Percentiles rank a stretch among this genome's conserved stretches.
Conservation (phyloP, 768 basidiomycete species). For the Phanerodontia chrysosporium region DNA sequence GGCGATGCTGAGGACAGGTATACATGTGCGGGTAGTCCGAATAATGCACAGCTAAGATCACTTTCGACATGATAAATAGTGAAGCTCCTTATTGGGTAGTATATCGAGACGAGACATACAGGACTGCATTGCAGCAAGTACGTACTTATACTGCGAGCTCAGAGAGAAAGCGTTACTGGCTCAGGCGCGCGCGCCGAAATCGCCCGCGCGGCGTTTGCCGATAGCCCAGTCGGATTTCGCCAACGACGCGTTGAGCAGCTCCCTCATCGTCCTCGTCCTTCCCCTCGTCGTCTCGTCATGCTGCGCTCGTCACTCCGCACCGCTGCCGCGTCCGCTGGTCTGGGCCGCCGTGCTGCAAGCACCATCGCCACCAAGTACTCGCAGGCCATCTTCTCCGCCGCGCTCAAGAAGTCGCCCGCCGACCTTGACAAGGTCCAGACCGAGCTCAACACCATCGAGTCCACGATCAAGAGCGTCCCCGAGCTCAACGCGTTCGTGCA, state of each 20-base stretch:
- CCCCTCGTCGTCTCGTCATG: constrained; percentile 36
- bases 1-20: background rate
- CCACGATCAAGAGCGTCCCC: constrained; percentile 61
- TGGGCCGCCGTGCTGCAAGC: constrained; percentile 71
- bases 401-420: constrained; percentile 78
- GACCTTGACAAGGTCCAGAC: constrained; percentile 81
- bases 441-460: constrained; percentile 71
- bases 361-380: constrained; percentile 81
- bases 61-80: too few species aligned
- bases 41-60: too few species aligned
- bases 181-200: constrained; percentile 13
- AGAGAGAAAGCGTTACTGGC: background rate
- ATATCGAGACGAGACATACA: too few species aligned
- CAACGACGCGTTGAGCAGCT: constrained; percentile 8
- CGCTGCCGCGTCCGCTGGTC: constrained; percentile 39
- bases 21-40: too few species aligned
- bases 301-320: constrained; percentile 53
- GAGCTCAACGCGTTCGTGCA: constrained; percentile 68
- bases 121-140: too few species aligned
- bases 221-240: constrained; percentile 9
- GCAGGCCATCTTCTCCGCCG: constrained; percentile 75
- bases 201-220: constrained; percentile 16
- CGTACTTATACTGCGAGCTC: too few species aligned
- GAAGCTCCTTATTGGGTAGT: too few species aligned
- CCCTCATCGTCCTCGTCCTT: constrained; percentile 16